Base-by-base conservation (phyloP, 208 protist species). In the Phytomonas sp. region DNA sequence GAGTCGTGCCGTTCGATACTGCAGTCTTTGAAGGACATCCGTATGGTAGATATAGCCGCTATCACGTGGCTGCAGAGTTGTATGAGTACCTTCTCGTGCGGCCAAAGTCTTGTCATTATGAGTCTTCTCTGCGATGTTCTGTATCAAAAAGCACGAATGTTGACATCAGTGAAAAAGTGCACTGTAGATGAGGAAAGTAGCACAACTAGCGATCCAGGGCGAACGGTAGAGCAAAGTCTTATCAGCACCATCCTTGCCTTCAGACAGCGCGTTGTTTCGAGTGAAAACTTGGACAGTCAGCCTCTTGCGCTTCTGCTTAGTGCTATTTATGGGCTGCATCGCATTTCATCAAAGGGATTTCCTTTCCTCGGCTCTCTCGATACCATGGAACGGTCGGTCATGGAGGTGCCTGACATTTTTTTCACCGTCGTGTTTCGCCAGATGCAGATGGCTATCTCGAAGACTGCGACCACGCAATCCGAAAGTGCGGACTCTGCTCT, bases 91-190 rank as follows among this genome's bases (percentile, higher is more conserved):
- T 83, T 96, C 37, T 85, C 87, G 0, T 92, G 91, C 77, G 83
- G 81, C 0, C 91, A 96, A 74, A 71, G 77, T 33, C 72, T 96
- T 15, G 79, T 94, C 29, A 67, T 94, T 0, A 68, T 88, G 26
- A 81, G 80, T 33, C 87, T 94, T 62, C 67, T 96, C 30, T 87
- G 77, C 60, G 88, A 96, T 37, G 76, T 93, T 3, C 73, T 87
- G 20, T 60, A 63, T 32, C 33, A 65, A 20, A 65, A 53, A 23
- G 61, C 23, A 23, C 61, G 36, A 7, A 23, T 65, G 20, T 37
- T 65, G 36, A 23, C 6, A 26, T 51, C 37, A 26, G 36, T 20
- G 23, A 65, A 26, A 1, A 65, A 65, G 61, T 26, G 17, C 20
- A 17, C 1, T 7, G 6, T 46, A 59, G 23, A 26, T 65, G 61